Conservation (phyloP, 768 basidiomycete genomes). For the Sporobolomyces phaffii region DNA sequence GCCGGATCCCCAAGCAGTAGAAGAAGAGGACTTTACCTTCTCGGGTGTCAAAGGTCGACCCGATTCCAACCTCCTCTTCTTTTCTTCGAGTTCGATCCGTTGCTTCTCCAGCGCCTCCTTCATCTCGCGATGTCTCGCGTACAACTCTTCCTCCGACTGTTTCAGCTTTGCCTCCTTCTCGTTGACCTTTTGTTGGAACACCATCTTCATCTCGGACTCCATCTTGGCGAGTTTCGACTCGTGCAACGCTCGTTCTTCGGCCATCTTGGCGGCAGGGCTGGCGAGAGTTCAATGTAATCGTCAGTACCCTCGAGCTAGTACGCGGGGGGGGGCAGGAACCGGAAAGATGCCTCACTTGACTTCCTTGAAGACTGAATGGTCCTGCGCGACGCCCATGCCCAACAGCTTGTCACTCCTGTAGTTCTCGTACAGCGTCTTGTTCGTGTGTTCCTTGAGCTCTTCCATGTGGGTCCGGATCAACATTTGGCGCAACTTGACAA, state of each 20-base stretch:
- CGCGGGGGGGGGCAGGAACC: constrained; percentile 4
- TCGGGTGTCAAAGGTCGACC: constrained; percentile 93
- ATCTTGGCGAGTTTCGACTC: constrained; percentile 98
- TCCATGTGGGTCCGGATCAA: constrained; percentile 99
- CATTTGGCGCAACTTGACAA: constrained; percentile 99
- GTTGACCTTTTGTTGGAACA: constrained; percentile 99
- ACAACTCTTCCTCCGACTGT: constrained; percentile 97
- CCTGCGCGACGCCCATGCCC: constrained; percentile 96
- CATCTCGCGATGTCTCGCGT: constrained; percentile 98
- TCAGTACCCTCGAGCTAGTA: background rate
- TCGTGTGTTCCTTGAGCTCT: constrained; percentile 94
- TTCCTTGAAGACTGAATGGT: constrained; percentile 97
- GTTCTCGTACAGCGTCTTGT: constrained; percentile 92
- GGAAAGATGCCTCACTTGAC: constrained; percentile 67
- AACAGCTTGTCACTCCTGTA: constrained; percentile 94
- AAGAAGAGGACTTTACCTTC: constrained; percentile 53
- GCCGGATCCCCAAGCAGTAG: background rate
- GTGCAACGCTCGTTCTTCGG: constrained; percentile 91
- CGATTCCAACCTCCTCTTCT: constrained; percentile 80
- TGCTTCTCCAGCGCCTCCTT: constrained; percentile 98
- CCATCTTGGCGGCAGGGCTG: constrained; percentile 90
- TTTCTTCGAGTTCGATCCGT: constrained; percentile 88
- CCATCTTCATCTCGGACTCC: constrained; percentile 98
- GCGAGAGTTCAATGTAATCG: constrained; percentile 1
- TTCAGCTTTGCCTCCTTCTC: constrained; percentile 99